Conservation (phyloP, 768 basidiomycete species). For the Mycena belliarum region DNA sequence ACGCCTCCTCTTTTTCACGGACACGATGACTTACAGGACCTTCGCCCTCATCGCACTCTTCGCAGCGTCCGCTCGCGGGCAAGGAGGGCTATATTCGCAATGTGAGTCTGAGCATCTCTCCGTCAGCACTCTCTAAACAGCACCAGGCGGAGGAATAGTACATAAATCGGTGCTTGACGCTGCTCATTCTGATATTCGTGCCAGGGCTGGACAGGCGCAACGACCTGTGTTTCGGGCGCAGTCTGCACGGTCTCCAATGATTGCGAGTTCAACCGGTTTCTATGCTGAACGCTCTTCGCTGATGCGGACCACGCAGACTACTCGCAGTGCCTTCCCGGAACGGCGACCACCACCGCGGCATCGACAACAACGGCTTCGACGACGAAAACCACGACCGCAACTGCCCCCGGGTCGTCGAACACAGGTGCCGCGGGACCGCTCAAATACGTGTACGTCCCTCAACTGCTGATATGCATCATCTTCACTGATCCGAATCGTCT, state of each 20-base stretch:
- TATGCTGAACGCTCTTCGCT: not conserved
- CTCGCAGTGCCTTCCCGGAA: constrained; percentile 35
- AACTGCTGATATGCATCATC: not conserved
- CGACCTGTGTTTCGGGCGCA: constrained; percentile 35
- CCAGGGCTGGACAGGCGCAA: constrained; percentile 34
- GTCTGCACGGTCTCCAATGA: constrained; percentile 31
- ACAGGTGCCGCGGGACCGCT: constrained; percentile 34
- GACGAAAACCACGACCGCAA: constrained; percentile 5
- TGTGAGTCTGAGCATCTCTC: constrained; percentile 3
- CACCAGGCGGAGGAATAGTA: constrained; percentile 6
- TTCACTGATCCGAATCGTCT: too few species aligned
- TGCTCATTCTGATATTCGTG: too few species aligned
- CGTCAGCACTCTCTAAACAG: not conserved
- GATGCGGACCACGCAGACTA: constrained; percentile 25
- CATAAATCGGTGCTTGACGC: not conserved
- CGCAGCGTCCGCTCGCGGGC: constrained; percentile 19
- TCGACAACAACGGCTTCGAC: constrained; percentile 6
- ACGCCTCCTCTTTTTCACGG: not conserved
- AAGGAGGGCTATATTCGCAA: constrained; percentile 10
- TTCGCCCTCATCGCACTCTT: constrained; percentile 13
- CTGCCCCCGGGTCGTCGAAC: constrained; percentile 26
- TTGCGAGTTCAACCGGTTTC: constrained; percentile 26
- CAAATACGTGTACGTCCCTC: constrained; percentile 28
- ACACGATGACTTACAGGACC: constrained; percentile 21
- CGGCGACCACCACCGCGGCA: not conserved